phyloP scores from a whole-genome alignment of 2,329 filamentous ascomycete genomes.

The Aspergillus tubingensis region DNA sequence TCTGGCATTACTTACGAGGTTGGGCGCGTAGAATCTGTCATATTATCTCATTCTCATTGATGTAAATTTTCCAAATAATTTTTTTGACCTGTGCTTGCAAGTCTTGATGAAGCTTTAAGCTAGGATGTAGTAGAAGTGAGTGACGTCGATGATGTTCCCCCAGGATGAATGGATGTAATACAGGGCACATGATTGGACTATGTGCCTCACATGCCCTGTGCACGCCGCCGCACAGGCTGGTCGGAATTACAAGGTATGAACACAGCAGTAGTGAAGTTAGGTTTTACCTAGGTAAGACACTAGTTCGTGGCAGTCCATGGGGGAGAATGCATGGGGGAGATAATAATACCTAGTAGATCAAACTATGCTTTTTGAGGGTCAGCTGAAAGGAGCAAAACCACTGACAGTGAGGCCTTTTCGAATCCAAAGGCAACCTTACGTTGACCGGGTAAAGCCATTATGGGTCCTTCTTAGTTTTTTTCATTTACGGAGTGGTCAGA shows the following conservation, averaged over 20 bases:
- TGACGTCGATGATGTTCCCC: conserved; percentile 17
- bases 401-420: conserved; percentile 16
- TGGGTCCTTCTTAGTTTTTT: conserved; percentile 7
- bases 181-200: conserved; percentile 22
- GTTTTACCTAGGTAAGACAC: conserved; percentile 1
- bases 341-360: neutral
- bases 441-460: conserved; percentile 11
- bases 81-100: neutral
- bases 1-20: neutral
- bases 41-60: no score
- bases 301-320: neutral
- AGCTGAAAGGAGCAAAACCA: conserved; percentile 12
- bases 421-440: conserved; percentile 11
- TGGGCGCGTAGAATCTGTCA: neutral
- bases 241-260: neutral
- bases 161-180: conserved; percentile 22
- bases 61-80: neutral
- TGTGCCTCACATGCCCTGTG: conserved; percentile 25
- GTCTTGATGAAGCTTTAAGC: no score
- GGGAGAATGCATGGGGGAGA: conserved; percentile 1
- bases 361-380: neutral
- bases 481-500: neutral
- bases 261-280: neutral
- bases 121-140: neutral
- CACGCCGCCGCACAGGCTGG: conserved; percentile 7